These are phyloP conservation scores for Pyrenochaeta sp. DNA, from an alignment of 2,329 filamentous ascomycete genomes.

Conservation along the genomic window DNA sequence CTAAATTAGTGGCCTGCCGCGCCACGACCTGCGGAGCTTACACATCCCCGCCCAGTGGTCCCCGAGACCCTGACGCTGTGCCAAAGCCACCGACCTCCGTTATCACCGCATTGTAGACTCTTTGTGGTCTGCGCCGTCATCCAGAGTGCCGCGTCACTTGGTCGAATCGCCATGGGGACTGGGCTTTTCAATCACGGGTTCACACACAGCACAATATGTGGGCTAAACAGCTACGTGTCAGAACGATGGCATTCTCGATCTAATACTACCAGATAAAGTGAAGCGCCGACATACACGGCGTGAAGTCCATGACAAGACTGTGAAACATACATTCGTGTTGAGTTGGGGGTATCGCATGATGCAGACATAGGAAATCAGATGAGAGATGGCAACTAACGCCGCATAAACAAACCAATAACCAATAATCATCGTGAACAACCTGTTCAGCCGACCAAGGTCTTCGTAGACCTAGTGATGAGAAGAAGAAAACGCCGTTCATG, in stretches of 20 bases:
- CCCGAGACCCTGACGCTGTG: constrained; percentile 23
- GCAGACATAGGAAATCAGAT: constrained; percentile 30
- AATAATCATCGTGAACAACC: constrained; percentile 22
- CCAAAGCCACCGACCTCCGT: not conserved
- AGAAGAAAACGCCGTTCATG: constrained; percentile 38
- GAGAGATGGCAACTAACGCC: constrained; percentile 26
- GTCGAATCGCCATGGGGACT: no score
- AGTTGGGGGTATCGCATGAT: constrained; percentile 37
- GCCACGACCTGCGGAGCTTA: constrained; percentile 29
- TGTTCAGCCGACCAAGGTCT: constrained; percentile 28
- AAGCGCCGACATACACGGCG: constrained; percentile 14
- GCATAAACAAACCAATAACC: constrained; percentile 10
- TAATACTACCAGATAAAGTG: constrained; percentile 12
- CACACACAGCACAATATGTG: no score
- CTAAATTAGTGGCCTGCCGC: constrained; percentile 34
- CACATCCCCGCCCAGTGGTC: constrained; percentile 16
- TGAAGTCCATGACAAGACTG: constrained; percentile 11
- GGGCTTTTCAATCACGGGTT: no score
- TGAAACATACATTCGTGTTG: constrained; percentile 15
- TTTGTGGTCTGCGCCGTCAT: no score
- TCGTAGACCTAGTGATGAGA: constrained; percentile 9
- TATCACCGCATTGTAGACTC: no score
- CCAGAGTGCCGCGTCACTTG: no score
- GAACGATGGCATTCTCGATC: constrained; percentile 9
- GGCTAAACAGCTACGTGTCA: no score